Base-by-base conservation (phyloP, 2,329 filamentous ascomycete genomes). In the Rutstroemia sp. region DNA sequence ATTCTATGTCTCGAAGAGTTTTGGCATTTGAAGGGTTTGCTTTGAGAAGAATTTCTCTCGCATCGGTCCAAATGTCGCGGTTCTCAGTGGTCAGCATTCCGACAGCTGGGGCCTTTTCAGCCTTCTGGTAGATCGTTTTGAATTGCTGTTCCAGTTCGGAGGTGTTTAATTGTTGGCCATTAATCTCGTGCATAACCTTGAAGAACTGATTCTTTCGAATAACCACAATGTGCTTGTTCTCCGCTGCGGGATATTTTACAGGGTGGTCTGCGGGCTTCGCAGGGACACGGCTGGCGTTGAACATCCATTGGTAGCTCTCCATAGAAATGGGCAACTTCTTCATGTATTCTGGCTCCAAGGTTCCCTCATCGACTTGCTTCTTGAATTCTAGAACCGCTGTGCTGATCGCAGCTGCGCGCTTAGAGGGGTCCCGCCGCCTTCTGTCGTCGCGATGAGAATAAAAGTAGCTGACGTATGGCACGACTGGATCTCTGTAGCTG, bases 281-380 rank as follows among this genome's bases (percentile, higher is more conserved):
- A 30, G 92, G 87, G 42, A 97, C 85, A 65, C 94, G 87, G 73
- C 83, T 88, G 73, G 83, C 84, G 75, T 99, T 97, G 82, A 99
- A 99, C 94, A 99, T 99, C 82, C 86, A 97, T 76, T 96, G 79
- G 78, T 96, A 97, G 70, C 89, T 94, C 78, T 91, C 91, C 94
- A 99, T 99, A 73, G 92, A 94, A 69, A 97, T 92, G 58, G 94
- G 94, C 58, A 95, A 81, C 75, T 91, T 92, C 78, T 95, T 95
- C 91, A 99, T 96, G 76, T 96, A 97, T 75, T 99, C 94, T 23
- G 94, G 94, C 77, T 99, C 94, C 52, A 99, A 78, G 7, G 83
- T 85, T 63, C 86, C 85, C 45, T 73, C 72, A 69, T 96, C 92
- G 19, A 97, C 92, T 75, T 91, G 84, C 73, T 86, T 88, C 82